Evolutionary conservation across 768 basidiomycete species (phyloP).

Genomic region (Boletellus emodensis): DNA sequence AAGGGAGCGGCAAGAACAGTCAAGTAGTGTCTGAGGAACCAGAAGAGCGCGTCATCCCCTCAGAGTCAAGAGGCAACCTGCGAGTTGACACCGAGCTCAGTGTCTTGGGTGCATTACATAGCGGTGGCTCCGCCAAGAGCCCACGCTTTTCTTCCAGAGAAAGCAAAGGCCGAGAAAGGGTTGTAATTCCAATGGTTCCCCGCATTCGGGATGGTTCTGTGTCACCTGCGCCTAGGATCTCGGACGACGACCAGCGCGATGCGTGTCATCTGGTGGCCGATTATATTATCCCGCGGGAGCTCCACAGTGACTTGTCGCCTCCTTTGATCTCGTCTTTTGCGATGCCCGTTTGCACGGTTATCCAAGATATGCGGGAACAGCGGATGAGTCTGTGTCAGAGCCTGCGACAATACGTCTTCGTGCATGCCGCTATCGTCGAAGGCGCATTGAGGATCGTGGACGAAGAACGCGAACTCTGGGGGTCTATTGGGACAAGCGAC

Average conservation of each 20-base stretch:
- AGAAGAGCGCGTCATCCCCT: background rate
- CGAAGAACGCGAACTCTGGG: conserved; percentile 51
- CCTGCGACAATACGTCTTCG: conserved; percentile 90
- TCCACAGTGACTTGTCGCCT: conserved; percentile 55
- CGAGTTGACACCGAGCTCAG: conserved; percentile 3
- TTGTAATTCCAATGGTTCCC: background rate
- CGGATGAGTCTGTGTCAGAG: conserved; percentile 97
- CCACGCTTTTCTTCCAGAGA: background rate
- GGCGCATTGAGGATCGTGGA: conserved; percentile 75
- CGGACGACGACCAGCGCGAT: conserved; percentile 7
- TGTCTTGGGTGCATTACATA: background rate
- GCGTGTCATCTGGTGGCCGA: conserved; percentile 36
- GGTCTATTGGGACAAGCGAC: conserved; percentile 19
- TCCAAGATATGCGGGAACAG: conserved; percentile 94
- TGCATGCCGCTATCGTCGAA: conserved; percentile 81
- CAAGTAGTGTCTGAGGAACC: conserved; percentile 5
- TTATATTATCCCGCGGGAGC: conserved; percentile 58
- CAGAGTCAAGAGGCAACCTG: background rate
- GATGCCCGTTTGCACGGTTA: conserved; percentile 75
- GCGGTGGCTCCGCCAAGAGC: background rate
- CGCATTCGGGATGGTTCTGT: background rate
- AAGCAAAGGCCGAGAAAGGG: conserved; percentile 1
- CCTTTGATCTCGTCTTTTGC: conserved; percentile 56
- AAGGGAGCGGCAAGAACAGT: conserved; percentile 9
- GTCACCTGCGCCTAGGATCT: background rate